phyloP scores from a whole-genome alignment of 495 filamentous ascomycete species.

The Tuber aestivum region DNA sequence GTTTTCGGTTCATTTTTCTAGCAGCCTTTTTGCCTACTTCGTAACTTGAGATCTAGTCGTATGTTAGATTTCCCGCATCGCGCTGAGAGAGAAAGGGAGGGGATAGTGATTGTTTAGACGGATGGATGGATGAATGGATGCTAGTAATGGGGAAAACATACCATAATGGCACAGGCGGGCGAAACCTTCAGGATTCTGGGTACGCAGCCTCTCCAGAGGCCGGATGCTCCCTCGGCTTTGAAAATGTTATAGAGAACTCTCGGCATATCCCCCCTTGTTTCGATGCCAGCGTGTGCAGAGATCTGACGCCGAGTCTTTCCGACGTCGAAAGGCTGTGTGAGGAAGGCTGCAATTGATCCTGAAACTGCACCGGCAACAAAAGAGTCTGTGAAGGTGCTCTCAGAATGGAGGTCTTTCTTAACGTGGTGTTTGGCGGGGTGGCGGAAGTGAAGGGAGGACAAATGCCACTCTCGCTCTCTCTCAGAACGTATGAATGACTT shows the following conservation, averaged over 20 bases:
- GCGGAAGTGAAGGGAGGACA: conserved; percentile 12
- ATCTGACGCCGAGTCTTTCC: conserved; percentile 94
- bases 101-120: not conserved
- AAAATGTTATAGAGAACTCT: conserved; percentile 83
- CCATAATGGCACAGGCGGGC: conserved; percentile 97
- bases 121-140: not conserved
- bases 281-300: conserved; percentile 45
- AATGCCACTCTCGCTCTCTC: conserved; percentile 25
- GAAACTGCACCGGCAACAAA: conserved; percentile 79
- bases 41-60: conserved; percentile 70
- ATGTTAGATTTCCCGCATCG: conserved; percentile 4
- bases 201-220: conserved; percentile 84
- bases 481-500: conserved; percentile 19
- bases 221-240: conserved; percentile 68
- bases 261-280: conserved; percentile 51
- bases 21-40: conserved; percentile 92
- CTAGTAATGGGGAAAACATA: conserved; percentile 11
- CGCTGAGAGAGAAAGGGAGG: not conserved
- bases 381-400: conserved; percentile 71
- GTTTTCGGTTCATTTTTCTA: conserved; percentile 59
- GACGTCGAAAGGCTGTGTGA: conserved; percentile 94
- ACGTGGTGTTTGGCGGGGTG: conserved; percentile 21
- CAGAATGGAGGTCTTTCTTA: conserved; percentile 50
- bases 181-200: conserved; percentile 90
- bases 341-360: conserved; percentile 76